Percentiles rank a stretch among this genome's conserved stretches.
phyloP scores from a whole-genome alignment of 257 asterid species.

The Craterostigma plantagineum region DNA sequence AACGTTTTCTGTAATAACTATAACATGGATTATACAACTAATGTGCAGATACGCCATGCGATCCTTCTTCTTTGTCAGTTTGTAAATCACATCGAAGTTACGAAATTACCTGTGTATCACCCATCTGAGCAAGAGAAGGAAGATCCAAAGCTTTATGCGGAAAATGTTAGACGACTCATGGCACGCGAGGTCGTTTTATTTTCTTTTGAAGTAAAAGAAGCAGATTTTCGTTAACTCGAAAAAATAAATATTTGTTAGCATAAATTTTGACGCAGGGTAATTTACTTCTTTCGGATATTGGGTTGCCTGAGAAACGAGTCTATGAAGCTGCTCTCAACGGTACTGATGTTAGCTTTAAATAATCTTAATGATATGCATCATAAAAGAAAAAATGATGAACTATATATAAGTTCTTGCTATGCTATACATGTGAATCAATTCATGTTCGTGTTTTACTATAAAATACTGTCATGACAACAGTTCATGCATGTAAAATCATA shows the following conservation, averaged over 20 bases:
- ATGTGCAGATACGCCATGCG: conserved; percentile 64
- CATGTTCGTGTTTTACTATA: too few relatives aligned
- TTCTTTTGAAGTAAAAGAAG: neutral
- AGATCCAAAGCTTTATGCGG: conserved; percentile 81
- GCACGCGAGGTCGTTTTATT: conserved; percentile 57
- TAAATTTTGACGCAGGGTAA: conserved; percentile 50
- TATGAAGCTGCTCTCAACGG: conserved; percentile 93
- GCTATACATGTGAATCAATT: too few relatives aligned
- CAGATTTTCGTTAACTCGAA: too few relatives aligned
- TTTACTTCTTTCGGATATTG: conserved; percentile 56
- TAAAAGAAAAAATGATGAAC: conserved; percentile 18
- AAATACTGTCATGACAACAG: too few relatives aligned
- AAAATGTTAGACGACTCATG: conserved; percentile 66
- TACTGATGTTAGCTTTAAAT: conserved; percentile 40
- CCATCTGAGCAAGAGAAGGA: conserved; percentile 84
- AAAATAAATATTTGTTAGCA: conserved; percentile 7
- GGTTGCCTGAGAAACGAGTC: conserved; percentile 83
- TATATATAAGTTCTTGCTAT: too few relatives aligned
- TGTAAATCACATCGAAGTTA: conserved; percentile 62
- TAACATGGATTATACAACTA: too few relatives aligned
- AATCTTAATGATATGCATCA: conserved; percentile 76
- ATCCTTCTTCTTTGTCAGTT: conserved; percentile 78
- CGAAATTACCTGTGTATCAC: conserved; percentile 48
- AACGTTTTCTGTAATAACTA: neutral
- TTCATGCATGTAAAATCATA: too few relatives aligned